phyloP scores from a whole-genome alignment of 106 monocot species.

The Narthecium ossifragum region DNA sequence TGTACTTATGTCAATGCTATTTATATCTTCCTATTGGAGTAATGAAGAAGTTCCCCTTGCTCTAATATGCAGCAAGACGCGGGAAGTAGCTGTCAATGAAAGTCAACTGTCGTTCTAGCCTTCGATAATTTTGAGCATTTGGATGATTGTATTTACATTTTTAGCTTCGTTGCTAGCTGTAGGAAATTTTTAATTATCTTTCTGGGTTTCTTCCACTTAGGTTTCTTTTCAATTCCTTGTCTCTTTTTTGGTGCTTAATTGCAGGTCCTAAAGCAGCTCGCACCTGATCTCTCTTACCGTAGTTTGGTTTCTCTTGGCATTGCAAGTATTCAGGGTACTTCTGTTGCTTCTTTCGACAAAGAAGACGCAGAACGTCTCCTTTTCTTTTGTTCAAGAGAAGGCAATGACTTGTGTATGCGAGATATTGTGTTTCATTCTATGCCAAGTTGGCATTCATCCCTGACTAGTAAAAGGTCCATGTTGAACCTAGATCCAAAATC shows the following conservation, averaged over 20 bases:
- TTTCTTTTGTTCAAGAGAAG: constrained; percentile 57
- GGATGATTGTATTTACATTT: too few species aligned
- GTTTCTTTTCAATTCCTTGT: too few species aligned
- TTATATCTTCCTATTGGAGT: too few species aligned
- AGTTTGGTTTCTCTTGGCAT: constrained; percentile 79
- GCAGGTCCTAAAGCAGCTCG: constrained; percentile 80
- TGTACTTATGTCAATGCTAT: too few species aligned
- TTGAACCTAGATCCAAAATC: constrained; percentile 20
- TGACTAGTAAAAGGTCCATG: constrained; percentile 25
- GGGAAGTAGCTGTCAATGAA: too few species aligned
- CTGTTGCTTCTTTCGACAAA: constrained; percentile 87
- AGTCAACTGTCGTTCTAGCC: too few species aligned
- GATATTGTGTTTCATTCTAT: constrained; percentile 12
- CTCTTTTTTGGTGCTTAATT: constrained; percentile 2
- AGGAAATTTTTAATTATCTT: too few species aligned
- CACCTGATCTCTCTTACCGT: constrained; percentile 61
- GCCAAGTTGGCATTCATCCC: constrained; percentile 48
- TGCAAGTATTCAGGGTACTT: constrained; percentile 70
- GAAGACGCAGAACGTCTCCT: constrained; percentile 88
- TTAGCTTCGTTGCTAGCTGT: too few species aligned
- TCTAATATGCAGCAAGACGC: too few species aligned
- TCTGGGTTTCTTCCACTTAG: too few species aligned
- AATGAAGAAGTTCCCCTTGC: too few species aligned
- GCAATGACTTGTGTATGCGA: constrained; percentile 14
- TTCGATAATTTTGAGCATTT: too few species aligned